phyloP scores from a whole-genome alignment of 176 grass and related monocot genomes.

The Oryza brachyantha region DNA sequence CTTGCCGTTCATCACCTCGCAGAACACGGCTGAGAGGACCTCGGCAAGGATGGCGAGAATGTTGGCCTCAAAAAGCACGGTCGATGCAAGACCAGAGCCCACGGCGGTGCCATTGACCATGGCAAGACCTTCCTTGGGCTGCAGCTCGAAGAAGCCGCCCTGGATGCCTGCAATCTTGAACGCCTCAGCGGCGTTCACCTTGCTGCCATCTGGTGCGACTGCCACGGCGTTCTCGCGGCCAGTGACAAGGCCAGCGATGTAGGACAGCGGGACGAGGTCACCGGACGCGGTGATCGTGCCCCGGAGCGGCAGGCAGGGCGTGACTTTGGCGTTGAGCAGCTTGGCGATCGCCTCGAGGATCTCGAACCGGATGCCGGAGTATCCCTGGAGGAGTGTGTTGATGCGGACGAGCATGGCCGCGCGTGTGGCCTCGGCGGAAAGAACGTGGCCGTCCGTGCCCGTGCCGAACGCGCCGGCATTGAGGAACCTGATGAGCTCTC shows the following conservation, averaged over 20 bases:
- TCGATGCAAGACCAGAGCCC: constrained; percentile 71
- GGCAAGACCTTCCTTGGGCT: constrained; percentile 77
- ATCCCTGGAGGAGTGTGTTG: constrained; percentile 58
- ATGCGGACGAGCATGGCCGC: constrained; percentile 64
- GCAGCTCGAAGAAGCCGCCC: constrained; percentile 61
- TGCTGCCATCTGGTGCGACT: constrained; percentile 36
- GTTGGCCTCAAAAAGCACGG: constrained; percentile 75
- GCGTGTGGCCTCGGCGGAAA: constrained; percentile 36
- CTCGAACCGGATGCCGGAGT: constrained; percentile 59
- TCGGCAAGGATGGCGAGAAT: constrained; percentile 67
- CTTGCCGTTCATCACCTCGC: constrained; percentile 89
- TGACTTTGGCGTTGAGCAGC: constrained; percentile 49
- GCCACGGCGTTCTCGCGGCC: constrained; percentile 46
- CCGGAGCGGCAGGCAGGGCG: constrained; percentile 45
- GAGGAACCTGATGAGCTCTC: constrained; percentile 64
- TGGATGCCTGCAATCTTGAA: constrained; percentile 53
- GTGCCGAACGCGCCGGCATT: constrained; percentile 51
- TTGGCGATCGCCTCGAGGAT: constrained; percentile 53
- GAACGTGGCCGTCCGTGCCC: constrained; percentile 21
- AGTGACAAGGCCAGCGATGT: constrained; percentile 49
- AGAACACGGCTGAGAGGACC: constrained; percentile 70
- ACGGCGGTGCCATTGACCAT: constrained; percentile 90
- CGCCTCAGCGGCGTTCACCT: constrained; percentile 49
- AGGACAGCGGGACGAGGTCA: constrained; percentile 55
- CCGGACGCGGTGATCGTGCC: constrained; percentile 59